Evolutionary conservation across 352 stramenopile genomes (phyloP).

Genomic region (Peronospora farinosa): DNA sequence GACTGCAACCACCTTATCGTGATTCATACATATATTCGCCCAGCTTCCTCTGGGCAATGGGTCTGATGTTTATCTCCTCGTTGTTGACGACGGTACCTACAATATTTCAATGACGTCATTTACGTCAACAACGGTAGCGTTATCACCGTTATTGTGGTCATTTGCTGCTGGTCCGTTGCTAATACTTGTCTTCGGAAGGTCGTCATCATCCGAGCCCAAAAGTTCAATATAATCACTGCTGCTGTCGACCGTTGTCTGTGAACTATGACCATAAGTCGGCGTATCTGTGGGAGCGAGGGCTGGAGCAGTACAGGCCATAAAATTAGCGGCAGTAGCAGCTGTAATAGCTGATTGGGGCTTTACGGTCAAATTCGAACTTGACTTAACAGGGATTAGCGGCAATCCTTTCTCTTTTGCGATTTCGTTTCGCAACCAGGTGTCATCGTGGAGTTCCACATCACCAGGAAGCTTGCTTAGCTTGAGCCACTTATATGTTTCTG

Average conservation of each 20-base stretch:
- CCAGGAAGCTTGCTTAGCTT: constrained; percentile 56
- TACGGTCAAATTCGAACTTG: not conserved
- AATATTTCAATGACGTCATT: constrained; percentile 39
- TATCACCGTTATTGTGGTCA: not conserved
- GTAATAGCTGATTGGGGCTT: not conserved
- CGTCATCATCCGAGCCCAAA: constrained; percentile 49
- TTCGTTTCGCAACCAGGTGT: constrained; percentile 62
- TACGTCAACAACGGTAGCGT: constrained; percentile 14
- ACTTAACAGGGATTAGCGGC: constrained; percentile 6
- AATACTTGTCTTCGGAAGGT: constrained; percentile 6
- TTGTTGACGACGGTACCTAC: constrained; percentile 7
- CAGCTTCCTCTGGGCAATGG: not conserved
- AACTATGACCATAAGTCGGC: constrained; percentile 11
- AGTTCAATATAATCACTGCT: constrained; percentile 54
- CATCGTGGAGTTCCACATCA: constrained; percentile 65
- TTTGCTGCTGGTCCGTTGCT: constrained; percentile 5
- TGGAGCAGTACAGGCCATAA: constrained; percentile 3
- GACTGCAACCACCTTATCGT: too few species aligned
- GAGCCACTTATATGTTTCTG: constrained; percentile 64
- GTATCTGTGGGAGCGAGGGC: constrained; percentile 6
- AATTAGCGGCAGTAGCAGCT: constrained; percentile 2
- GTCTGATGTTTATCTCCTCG: not conserved
- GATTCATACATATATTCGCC: not conserved
- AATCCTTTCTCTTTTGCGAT: constrained; percentile 55
- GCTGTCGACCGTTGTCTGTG: constrained; percentile 29